Conservation (phyloP, 2,329 filamentous ascomycete species). For the Orbilia quercus region DNA sequence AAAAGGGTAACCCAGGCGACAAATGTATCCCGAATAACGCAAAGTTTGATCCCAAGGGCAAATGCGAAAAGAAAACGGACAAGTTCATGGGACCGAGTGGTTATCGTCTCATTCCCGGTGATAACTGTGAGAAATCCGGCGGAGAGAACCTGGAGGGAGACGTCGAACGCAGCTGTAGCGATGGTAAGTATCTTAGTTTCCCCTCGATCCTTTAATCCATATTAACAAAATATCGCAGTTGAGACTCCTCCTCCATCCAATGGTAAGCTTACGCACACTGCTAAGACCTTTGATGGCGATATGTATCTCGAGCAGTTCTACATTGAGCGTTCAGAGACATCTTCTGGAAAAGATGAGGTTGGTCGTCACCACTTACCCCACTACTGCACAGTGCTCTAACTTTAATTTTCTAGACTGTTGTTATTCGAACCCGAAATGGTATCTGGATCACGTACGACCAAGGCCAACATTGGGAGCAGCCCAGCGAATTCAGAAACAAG, state of each 20-base stretch:
- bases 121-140: slow-evolving; percentile 76
- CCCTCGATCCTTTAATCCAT: slow-evolving; percentile 3
- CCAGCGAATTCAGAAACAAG: slow-evolving; percentile 74
- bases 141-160: slow-evolving; percentile 77
- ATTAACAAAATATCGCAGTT: slow-evolving; percentile 33
- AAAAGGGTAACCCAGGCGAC: slow-evolving; percentile 70
- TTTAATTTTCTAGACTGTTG: slow-evolving; percentile 64
- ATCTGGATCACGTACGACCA: slow-evolving; percentile 84
- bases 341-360: slow-evolving; percentile 75
- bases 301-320: slow-evolving; percentile 73
- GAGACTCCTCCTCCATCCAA: slow-evolving; percentile 68
- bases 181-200: slow-evolving; percentile 63
- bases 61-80: slow-evolving; percentile 77
- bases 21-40: slow-evolving; percentile 72
- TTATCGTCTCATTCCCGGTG: slow-evolving; percentile 89
- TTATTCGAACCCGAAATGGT: slow-evolving; percentile 71
- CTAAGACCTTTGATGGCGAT: slow-evolving; percentile 37
- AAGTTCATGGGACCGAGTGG: slow-evolving; percentile 88
- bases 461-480: slow-evolving; percentile 81
- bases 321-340: slow-evolving; percentile 78
- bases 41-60: slow-evolving; percentile 72
- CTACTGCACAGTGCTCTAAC: neutral
- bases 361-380: neutral
- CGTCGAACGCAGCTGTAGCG: slow-evolving; percentile 81
- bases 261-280: slow-evolving; percentile 70